Conservation (phyloP, 352 stramenopile genomes). For the Phytophthora capsici region DNA sequence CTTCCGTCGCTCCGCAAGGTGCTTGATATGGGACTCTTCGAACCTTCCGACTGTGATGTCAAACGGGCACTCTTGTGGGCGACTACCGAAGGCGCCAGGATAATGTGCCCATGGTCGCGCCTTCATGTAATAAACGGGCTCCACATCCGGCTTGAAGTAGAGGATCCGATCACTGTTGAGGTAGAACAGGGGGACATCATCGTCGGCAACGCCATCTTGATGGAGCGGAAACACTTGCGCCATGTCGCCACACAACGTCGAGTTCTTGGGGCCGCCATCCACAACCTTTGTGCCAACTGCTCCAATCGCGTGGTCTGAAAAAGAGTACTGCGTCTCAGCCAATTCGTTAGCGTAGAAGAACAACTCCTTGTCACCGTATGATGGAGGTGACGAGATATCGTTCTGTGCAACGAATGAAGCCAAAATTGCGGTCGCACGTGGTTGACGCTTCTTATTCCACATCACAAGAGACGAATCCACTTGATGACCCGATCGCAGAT, state of each 20-base stretch:
- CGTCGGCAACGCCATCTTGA: slow-evolving; percentile 20
- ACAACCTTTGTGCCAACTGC: slow-evolving; percentile 42
- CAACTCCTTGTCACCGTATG: slow-evolving; percentile 56
- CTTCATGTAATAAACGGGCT: slow-evolving; percentile 51
- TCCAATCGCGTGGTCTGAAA: slow-evolving; percentile 52
- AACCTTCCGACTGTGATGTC: slow-evolving; percentile 45
- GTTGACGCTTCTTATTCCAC: slow-evolving; percentile 52
- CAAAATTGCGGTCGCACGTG: slow-evolving; percentile 48
- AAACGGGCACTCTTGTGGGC: slow-evolving; percentile 52
- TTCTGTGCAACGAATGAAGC: slow-evolving; percentile 44
- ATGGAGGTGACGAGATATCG: slow-evolving; percentile 36
- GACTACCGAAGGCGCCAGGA: slow-evolving; percentile 43
- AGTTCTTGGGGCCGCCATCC: slow-evolving; percentile 33
- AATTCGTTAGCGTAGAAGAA: slow-evolving; percentile 53
- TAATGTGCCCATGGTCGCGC: slow-evolving; percentile 43
- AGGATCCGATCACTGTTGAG: slow-evolving; percentile 65
- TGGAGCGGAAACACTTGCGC: slow-evolving; percentile 58
- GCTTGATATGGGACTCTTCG: slow-evolving; percentile 32
- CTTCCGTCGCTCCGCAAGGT: slow-evolving; percentile 42
- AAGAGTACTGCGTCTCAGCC: slow-evolving; percentile 49
- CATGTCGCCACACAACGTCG: slow-evolving; percentile 54
- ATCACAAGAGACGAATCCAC: slow-evolving; percentile 58
- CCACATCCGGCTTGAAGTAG: slow-evolving; percentile 36
- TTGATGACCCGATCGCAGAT: slow-evolving; percentile 46
- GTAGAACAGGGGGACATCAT: slow-evolving; percentile 46